Conservation (phyloP, 2,329 filamentous ascomycete genomes). For the Monosporascus sp. region DNA sequence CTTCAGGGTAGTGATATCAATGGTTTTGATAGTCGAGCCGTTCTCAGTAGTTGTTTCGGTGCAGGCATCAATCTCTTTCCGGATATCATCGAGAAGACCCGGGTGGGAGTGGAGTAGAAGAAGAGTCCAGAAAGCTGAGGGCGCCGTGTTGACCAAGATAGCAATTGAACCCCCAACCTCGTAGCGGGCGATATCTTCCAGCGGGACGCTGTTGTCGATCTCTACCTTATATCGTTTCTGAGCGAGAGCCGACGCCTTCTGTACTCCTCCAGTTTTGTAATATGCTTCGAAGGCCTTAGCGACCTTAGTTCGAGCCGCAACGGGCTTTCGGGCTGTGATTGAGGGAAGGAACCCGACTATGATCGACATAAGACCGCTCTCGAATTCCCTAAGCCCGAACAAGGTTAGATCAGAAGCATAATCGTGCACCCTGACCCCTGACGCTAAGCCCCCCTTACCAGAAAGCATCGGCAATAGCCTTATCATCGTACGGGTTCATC, state of each 20-base stretch:
- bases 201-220: constrained; percentile 21
- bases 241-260: constrained; percentile 32
- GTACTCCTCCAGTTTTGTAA: constrained; percentile 30
- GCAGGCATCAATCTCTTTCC: constrained; percentile 22
- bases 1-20: constrained; percentile 27
- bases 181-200: constrained; percentile 32
- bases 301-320: constrained; percentile 28
- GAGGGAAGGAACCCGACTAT: constrained; percentile 20
- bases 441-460: constrained; percentile 19
- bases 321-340: constrained; percentile 26
- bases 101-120: constrained; percentile 28
- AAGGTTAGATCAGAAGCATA: constrained; percentile 1
- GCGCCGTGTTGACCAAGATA: constrained; percentile 33
- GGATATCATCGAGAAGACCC: constrained; percentile 22
- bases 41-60: constrained; percentile 7
- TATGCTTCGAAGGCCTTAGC: constrained; percentile 32
- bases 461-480: constrained; percentile 28
- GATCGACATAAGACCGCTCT: constrained; percentile 15
- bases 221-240: constrained; percentile 29
- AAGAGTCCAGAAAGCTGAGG: constrained; percentile 35
- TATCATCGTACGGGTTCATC: constrained; percentile 33
- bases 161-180: constrained; percentile 36
- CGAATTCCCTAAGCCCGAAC: constrained; percentile 13
- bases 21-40: constrained; percentile 7
- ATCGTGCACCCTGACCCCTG: not conserved